Percentiles rank a stretch among this genome's conserved stretches.
phyloP scores from a whole-genome alignment of 768 basidiomycete genomes.

The Tricholoma sp. region DNA sequence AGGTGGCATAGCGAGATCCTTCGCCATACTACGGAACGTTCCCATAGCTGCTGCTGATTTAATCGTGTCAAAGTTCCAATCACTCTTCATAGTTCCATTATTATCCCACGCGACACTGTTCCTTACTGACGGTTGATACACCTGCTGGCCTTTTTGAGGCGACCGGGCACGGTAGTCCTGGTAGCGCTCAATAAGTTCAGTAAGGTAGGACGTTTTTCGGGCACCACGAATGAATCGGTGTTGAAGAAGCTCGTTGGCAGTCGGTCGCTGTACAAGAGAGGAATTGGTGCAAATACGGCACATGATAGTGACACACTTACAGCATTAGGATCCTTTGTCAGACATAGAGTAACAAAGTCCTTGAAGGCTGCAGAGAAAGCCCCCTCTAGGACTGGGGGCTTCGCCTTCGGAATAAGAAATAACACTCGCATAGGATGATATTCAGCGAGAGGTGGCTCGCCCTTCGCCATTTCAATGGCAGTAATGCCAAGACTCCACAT shows the following conservation, averaged over 20 bases:
- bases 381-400: constrained; percentile 87
- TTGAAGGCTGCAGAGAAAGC: constrained; percentile 83
- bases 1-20: constrained; percentile 52
- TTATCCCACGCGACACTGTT: constrained; percentile 63
- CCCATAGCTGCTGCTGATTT: constrained; percentile 70
- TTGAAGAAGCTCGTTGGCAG: constrained; percentile 87
- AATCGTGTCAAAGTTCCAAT: constrained; percentile 95
- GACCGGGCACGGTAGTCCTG: constrained; percentile 69
- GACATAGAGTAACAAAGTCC: constrained; percentile 84
- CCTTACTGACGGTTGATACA: constrained; percentile 52
- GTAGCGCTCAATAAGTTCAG: constrained; percentile 84
- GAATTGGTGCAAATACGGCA: constrained; percentile 8
- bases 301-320: constrained; percentile 37
- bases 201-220: constrained; percentile 75
- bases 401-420: constrained; percentile 96
- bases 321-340: constrained; percentile 85
- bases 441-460: constrained; percentile 93
- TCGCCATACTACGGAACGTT: constrained; percentile 67
- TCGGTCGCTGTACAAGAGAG: constrained; percentile 59
- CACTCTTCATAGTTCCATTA: constrained; percentile 76
- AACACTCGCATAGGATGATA: constrained; percentile 99
- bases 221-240: constrained; percentile 90
- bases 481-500: constrained; percentile 99
- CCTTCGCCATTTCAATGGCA: constrained; percentile 96
- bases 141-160: constrained; percentile 49